Base-by-base conservation (phyloP, 805 yeast species). In the Wickerhamomyces kurtzmanii region DNA sequence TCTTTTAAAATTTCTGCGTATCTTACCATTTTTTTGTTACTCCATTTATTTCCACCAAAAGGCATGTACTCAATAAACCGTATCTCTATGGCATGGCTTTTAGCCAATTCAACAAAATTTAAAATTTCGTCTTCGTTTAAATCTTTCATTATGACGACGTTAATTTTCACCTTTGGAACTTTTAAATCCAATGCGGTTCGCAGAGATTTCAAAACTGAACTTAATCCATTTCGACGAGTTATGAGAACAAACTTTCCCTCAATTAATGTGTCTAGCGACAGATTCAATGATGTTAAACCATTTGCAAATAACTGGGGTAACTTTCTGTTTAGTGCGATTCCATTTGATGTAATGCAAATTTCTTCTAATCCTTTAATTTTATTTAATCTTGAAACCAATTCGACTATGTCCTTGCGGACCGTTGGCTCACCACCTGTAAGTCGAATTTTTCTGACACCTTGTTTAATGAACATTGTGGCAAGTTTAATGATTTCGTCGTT, bases 1-100 rank as follows among this genome's bases (percentile, higher is more conserved):
- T 42, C 41, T 10, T 40, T 39, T 13, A 62, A 38, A 34, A 68
- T 67, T 31, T 66, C 70, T 23, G 60, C 42, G 39, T 57, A 68
- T 6, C 63, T 43, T 23, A 67, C 54, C 57, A 69, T 53, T 37
- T 69, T 69, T 6, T 44, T 36, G 21, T 49, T 39, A 11, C 62
- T 52, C 75, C 75, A 69, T 36, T 61, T 62, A 43, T 69, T 69
- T 3, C 76, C 76, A 33, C 55, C 67, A 40, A 69, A 69, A 5
- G 76, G 76, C 76, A 69, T 69, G 43, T 68, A 69, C 38, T 69
- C 76, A 23, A 69, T 69, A 39, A 69, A 69, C 30, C 75, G 48
- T 14, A 69, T 61, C 35, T 69, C 73, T 6, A 68, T 33, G 5
- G 62, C 59, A 22, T 47, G 39, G 20, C 52, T 45, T 29, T 46